Percentiles rank a stretch among this genome's conserved stretches.
Evolutionary conservation across 371 early-diverging fungal species (phyloP).

Genomic region (Nematocida sp.): DNA sequence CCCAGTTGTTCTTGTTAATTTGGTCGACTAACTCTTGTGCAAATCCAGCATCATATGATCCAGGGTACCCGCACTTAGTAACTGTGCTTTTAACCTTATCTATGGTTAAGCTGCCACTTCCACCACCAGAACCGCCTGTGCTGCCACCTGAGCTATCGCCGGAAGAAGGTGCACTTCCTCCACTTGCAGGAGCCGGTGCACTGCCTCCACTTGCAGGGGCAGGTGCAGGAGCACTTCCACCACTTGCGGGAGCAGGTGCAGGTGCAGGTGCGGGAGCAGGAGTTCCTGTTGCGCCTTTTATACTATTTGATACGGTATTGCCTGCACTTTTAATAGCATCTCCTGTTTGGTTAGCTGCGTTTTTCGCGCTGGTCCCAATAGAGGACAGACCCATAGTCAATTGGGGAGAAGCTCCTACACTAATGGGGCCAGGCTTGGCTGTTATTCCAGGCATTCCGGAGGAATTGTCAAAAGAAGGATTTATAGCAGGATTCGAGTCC

Average conservation of each 20-base stretch:
- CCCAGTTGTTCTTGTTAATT: constrained; percentile 56
- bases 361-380: too few relatives aligned
- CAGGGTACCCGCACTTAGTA: constrained; percentile 45
- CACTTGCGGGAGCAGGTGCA: neutral
- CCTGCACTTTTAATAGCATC: too few relatives aligned
- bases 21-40: constrained; percentile 57
- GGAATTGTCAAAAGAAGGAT: too few relatives aligned
- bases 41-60: constrained; percentile 50
- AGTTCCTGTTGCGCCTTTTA: neutral
- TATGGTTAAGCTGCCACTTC: constrained; percentile 43
- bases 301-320: too few relatives aligned
- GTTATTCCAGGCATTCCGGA: too few relatives aligned
- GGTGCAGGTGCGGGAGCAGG: neutral
- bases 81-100: constrained; percentile 52
- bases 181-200: neutral
- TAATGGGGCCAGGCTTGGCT: too few relatives aligned
- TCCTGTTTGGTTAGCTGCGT: too few relatives aligned
- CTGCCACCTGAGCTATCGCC: neutral
- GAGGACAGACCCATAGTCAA: too few relatives aligned
- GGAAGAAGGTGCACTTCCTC: too few relatives aligned
- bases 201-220: too few relatives aligned
- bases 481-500: too few relatives aligned
- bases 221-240: neutral
- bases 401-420: too few relatives aligned
- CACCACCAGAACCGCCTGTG: constrained; percentile 14